A percentile compares a stretch with the other conserved stretches of the same genome.
Conservation (phyloP, 768 basidiomycete species). For the Xanthoconium stramineum region DNA sequence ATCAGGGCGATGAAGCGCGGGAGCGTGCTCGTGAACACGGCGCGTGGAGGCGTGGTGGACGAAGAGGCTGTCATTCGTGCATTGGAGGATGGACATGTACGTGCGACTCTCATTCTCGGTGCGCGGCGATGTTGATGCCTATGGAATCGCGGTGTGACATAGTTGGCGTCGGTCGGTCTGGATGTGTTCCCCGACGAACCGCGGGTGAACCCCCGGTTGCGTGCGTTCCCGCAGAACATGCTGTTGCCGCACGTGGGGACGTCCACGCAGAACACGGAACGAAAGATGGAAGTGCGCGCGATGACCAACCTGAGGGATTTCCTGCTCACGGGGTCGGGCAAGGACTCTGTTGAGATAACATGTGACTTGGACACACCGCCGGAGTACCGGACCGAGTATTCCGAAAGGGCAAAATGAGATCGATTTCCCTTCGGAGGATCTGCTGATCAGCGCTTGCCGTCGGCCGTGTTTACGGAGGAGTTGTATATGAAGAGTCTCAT, state of each 20-base stretch:
- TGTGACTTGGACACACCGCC: background rate
- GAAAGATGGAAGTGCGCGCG: slow-evolving; percentile 80
- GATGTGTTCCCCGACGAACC: slow-evolving; percentile 90
- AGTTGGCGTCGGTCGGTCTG: slow-evolving; percentile 51
- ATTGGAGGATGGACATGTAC: slow-evolving; percentile 82
- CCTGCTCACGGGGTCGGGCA: slow-evolving; percentile 55
- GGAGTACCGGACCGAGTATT: background rate
- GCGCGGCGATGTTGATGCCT: background rate
- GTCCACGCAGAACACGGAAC: slow-evolving; percentile 73
- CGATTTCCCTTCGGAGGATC: background rate
- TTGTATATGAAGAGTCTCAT: background rate
- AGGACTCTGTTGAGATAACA: slow-evolving; percentile 45
- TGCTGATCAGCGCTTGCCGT: background rate
- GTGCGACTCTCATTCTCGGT: slow-evolving; percentile 25
- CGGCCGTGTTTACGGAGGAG: background rate
- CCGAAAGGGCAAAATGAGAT: background rate
- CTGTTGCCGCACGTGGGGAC: slow-evolving; percentile 94
- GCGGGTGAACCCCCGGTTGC: slow-evolving; percentile 68
- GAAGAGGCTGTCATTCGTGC: slow-evolving; percentile 84
- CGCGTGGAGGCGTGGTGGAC: slow-evolving; percentile 84
- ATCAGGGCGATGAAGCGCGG: slow-evolving; percentile 77
- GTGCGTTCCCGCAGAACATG: slow-evolving; percentile 76
- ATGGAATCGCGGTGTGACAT: too few relatives aligned
- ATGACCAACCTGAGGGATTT: slow-evolving; percentile 73
- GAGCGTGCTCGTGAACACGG: slow-evolving; percentile 80